Conservation (phyloP, 2,329 filamentous ascomycete species). For the Trematosphaeria pertusa region DNA sequence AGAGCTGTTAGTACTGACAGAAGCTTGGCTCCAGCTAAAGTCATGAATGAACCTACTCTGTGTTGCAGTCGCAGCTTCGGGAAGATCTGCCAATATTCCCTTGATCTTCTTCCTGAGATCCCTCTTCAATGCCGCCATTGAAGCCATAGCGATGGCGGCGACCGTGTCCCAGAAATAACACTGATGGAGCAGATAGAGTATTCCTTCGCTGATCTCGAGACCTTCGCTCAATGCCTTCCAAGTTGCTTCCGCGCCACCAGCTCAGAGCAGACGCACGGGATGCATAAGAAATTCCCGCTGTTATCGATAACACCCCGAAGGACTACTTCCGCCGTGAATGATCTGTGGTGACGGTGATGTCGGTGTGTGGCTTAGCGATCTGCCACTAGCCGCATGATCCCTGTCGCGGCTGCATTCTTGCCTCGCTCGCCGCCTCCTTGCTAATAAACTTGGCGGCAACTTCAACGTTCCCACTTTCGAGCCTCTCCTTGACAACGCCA, state of each 20-base stretch:
- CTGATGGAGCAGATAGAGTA: neutral
- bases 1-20: constrained; percentile 18
- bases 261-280: too few species aligned
- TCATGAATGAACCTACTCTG: constrained; percentile 70
- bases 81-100: constrained; percentile 65
- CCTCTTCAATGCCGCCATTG: constrained; percentile 74
- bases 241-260: too few species aligned
- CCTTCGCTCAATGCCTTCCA: too few species aligned
- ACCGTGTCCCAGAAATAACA: constrained; percentile 19
- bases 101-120: constrained; percentile 77
- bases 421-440: constrained; percentile 25
- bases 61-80: constrained; percentile 65
- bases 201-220: too few species aligned
- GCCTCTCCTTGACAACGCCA: constrained; percentile 2
- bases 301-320: too few species aligned
- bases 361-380: constrained; percentile 29
- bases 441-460: constrained; percentile 21
- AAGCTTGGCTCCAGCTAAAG: neutral
- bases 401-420: constrained; percentile 18
- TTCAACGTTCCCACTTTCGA: constrained; percentile 16
- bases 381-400: constrained; percentile 30
- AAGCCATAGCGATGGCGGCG: constrained; percentile 48
- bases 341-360: constrained; percentile 21
- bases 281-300: too few species aligned
- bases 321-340: constrained; percentile 7